phyloP scores from a whole-genome alignment of 768 basidiomycete genomes.

The Infundibulicybe gibba region DNA sequence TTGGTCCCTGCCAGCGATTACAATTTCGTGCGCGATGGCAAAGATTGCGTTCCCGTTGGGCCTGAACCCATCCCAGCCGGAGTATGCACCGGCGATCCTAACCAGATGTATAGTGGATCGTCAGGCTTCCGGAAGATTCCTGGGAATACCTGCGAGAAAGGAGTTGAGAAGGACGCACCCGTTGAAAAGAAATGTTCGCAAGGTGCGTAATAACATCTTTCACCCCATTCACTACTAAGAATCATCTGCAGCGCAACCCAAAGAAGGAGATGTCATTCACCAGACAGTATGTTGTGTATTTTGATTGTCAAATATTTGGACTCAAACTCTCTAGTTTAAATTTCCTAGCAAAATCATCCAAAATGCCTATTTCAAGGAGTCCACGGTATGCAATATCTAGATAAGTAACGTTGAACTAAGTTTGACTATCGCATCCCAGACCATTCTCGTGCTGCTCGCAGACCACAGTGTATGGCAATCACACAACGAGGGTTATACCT shows the following conservation, averaged over 20 bases:
- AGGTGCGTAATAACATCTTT: conserved; percentile 39
- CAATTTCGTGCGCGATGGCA: conserved; percentile 75
- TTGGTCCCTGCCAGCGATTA: conserved; percentile 60
- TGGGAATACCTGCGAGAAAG: conserved; percentile 84
- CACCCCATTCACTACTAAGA: no score
- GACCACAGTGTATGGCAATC: conserved; percentile 92
- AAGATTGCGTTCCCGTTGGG: conserved; percentile 79
- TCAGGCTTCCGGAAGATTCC: conserved; percentile 92
- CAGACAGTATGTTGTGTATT: conserved; percentile 50
- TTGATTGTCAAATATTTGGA: neutral
- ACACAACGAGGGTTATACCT: conserved; percentile 90
- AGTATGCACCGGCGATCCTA: conserved; percentile 51
- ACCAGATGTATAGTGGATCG: conserved; percentile 76
- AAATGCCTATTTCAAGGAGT: conserved; percentile 82
- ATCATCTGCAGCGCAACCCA: conserved; percentile 71
- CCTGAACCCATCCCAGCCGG: conserved; percentile 84
- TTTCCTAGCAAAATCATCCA: conserved; percentile 68
- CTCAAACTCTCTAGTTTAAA: conserved; percentile 42
- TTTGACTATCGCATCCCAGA: conserved; percentile 33
- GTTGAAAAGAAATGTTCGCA: conserved; percentile 75
- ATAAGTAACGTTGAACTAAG: neutral
- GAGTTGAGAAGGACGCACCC: conserved; percentile 63
- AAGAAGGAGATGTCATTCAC: conserved; percentile 74
- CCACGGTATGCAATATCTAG: conserved; percentile 41
- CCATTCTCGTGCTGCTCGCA: conserved; percentile 75